Base-by-base conservation (phyloP, 768 basidiomycete genomes). In the Boletus rubropictus region DNA sequence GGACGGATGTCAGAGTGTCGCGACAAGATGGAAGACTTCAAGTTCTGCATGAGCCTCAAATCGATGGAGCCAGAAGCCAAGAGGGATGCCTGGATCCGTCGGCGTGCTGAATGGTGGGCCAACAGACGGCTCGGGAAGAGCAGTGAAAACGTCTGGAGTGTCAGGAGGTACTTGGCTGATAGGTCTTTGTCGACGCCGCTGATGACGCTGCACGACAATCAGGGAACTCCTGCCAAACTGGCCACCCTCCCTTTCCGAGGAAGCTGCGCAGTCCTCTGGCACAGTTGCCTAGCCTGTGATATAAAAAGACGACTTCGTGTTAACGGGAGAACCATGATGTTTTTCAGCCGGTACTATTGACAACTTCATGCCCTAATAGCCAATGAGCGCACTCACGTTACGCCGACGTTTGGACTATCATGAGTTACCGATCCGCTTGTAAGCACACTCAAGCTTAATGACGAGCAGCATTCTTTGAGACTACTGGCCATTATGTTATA, bases 21-120 rank as follows among this genome's bases (percentile, higher is more conserved):
- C 0, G 73, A 75, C 37, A 93, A 95, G 63, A 76, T 84, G 61
- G 84, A 90, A 48, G 93, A 95, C 58, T 94, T 95, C 77, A 96
- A 96, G 68, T 95, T 89, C 67, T 99, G 95, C 69, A 72, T 95
- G 72, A 84, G 82, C 50, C 70, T 86, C 51, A 95, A 92, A 67
- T 74, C 79, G 11, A 71, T 89, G 66, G 77, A 84, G 43, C 81
- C 82, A 14, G 91, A 93, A 46, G 78, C 83, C 57, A 79, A 81
- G 60, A 76, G 86, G 25, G 81, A 89, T 42, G 79, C 80, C 4
- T 99, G 93, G 94, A 82, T 98, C 47, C 76, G 73, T 40, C 75
- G 86, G 15, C 74, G 89, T 44, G 95, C 95, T 2, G 90, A 94
- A 63, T 94, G 93, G 92, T 96, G 93, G 95, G 91, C 94, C 5